Base-by-base conservation (phyloP, 2,329 filamentous ascomycete species). In the Escovopsis sp. region DNA sequence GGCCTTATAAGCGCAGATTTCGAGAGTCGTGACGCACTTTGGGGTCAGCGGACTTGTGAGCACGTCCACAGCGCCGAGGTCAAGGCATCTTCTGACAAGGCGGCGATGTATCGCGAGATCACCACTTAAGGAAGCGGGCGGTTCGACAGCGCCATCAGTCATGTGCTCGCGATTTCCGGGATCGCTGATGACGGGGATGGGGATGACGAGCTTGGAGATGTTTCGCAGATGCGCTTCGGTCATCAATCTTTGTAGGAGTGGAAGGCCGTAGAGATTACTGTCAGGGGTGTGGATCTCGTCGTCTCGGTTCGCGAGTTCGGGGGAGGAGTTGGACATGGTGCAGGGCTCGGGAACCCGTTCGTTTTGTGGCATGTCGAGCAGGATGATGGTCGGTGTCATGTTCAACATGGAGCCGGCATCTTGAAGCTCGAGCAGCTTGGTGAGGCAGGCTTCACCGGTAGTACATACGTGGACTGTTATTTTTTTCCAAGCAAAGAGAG, bases 41-140 rank as follows among this genome's bases (percentile, higher is more conserved):
- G 72, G 70, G 46, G 81, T 78, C 33, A 96, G 61, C 1, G 89
- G 89, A 52, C 81, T 86, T 24, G 79, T 76, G 48, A 95, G 70
- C 39, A 94, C 84, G 60, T 96, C 89, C 27, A 83, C 71, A 10
- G 89, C 89, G 31, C 91, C 91, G 4, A 83, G 76, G 54, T 94
- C 86, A 20, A 96, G 64, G 55, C 86, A 94, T 52, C 71, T 76
- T 50, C 79, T 74, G 45, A 88, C 68, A 41, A 73, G 59, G 35
- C 49, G 54, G 39, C 61, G 61, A 43, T 60, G 56, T 27, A 51
- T 48, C 20, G 56, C 52, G 16, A 60, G 49, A 25, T 50, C 50
- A 27, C 45, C 50, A 36, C 53, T 40, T 6, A 54, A 41, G 13
- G 44, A 59, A 20, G 47, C 24, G 8, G 48, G 48, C 14, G 50